Percentiles rank a stretch among this genome's conserved stretches.
Conservation (phyloP, 2,329 filamentous ascomycete genomes). For the Trichoderma citrinoviride region DNA sequence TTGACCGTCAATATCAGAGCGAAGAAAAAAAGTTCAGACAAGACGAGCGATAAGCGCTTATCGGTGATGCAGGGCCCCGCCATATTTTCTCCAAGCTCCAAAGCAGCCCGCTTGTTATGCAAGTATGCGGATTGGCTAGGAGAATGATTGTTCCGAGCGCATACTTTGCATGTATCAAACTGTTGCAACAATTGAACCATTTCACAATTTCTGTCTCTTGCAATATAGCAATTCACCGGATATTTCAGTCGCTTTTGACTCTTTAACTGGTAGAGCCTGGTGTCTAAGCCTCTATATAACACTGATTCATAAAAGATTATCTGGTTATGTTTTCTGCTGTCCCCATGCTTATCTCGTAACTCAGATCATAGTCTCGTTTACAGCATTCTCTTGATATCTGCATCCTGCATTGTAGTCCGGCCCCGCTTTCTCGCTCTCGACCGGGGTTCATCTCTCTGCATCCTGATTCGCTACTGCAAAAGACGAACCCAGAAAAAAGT, state of each 20-base stretch:
- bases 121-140: background rate
- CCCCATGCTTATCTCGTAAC: too few relatives aligned
- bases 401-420: background rate
- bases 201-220: background rate
- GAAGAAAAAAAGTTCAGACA: constrained; percentile 39
- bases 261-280: too few relatives aligned
- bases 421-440: background rate
- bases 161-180: background rate
- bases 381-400: background rate
- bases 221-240: background rate
- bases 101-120: background rate
- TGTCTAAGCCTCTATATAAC: too few relatives aligned
- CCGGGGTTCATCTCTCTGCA: constrained; percentile 2
- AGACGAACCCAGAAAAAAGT: constrained; percentile 14
- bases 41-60: constrained; percentile 35
- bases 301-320: too few relatives aligned
- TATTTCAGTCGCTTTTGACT: too few relatives aligned
- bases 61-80: constrained; percentile 34
- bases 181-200: background rate
- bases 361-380: background rate
- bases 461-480: constrained; percentile 13
- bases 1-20: background rate
- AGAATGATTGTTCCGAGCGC: background rate
- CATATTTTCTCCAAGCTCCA: constrained; percentile 31
- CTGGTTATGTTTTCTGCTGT: too few relatives aligned